These are phyloP conservation scores for Starmerella vitae DNA, from an alignment of 805 yeast species.

Conservation along the genomic window DNA sequence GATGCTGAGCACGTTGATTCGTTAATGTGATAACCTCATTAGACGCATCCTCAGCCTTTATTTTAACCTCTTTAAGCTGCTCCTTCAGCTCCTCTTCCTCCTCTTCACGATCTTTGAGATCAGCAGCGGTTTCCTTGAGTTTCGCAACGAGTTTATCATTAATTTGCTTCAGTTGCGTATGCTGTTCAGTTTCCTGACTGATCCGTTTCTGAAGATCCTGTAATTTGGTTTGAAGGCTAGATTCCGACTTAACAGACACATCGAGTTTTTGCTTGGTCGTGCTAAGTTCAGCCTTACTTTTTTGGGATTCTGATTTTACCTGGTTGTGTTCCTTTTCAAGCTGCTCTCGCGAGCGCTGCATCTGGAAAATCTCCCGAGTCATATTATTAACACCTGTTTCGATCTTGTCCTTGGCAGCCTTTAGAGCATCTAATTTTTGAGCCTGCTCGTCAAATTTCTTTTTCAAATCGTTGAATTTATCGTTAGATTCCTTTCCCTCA, in stretches of 20 bases:
- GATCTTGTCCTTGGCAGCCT: constrained; percentile 43
- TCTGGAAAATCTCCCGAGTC: constrained; percentile 65
- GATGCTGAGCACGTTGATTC: constrained; percentile 8
- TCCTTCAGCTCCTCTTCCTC: constrained; percentile 15
- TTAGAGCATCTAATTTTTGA: constrained; percentile 25
- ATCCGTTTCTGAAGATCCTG: constrained; percentile 20
- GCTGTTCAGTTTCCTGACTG: constrained; percentile 22
- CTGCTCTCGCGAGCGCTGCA: constrained; percentile 44
- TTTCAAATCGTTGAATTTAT: constrained; percentile 1
- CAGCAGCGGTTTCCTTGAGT: constrained; percentile 23
- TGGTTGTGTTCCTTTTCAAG: constrained; percentile 14
- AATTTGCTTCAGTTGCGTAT: constrained; percentile 23
- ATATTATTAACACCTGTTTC: constrained; percentile 84
- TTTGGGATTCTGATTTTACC: constrained; percentile 12
- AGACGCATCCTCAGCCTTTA: constrained; percentile 2
- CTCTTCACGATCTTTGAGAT: constrained; percentile 16
- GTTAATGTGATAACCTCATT: constrained; percentile 5
- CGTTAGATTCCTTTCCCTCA: background rate
- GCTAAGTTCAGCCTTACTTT: constrained; percentile 19
- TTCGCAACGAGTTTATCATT: constrained; percentile 36
- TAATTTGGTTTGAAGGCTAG: constrained; percentile 20
- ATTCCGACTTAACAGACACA: constrained; percentile 5
- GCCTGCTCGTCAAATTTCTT: background rate
- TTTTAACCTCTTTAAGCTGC: constrained; percentile 7
- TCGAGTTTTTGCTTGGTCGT: constrained; percentile 22